Evolutionary conservation across 164 flowering plant genomes (phyloP).

Genomic region (Vitis rupestris): DNA sequence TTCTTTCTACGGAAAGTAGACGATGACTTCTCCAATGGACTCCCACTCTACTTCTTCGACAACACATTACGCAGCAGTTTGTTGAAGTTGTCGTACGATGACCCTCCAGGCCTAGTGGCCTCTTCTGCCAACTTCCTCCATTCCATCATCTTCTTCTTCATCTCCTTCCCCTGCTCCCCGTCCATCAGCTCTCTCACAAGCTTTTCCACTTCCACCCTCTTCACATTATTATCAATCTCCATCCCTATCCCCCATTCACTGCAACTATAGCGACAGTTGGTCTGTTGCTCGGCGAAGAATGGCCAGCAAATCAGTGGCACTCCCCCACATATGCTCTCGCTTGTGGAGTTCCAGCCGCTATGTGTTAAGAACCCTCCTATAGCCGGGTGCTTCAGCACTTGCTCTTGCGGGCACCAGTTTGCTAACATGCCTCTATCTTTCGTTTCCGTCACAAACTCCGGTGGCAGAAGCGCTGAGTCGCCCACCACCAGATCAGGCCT

Average conservation of each 20-base stretch:
- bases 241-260: constrained; percentile 1
- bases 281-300: constrained; percentile 1
- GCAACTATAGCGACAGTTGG: not conserved
- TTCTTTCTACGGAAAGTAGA: no score
- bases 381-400: constrained; percentile 12
- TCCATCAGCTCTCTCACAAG: constrained; percentile 4
- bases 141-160: constrained; percentile 4
- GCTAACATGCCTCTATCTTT: not conserved
- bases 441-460: constrained; percentile 4
- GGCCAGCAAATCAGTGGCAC: constrained; percentile 5
- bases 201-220: constrained; percentile 5
- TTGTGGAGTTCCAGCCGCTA: constrained; percentile 7
- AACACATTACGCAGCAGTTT: not conserved
- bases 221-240: not conserved
- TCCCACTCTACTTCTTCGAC: no score
- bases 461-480: not conserved
- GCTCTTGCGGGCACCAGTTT: constrained; percentile 14
- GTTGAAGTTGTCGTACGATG: constrained; percentile 2
- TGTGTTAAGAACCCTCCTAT: constrained; percentile 9
- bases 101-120: constrained; percentile 3
- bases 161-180: constrained; percentile 4
- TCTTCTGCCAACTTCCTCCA: constrained; percentile 7
- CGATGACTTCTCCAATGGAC: no score
- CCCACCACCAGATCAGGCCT: constrained; percentile 10
- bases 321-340: constrained; percentile 9